These are phyloP conservation scores for Tetraselmis chui DNA, from an alignment of 139 green algal genomes.

Conservation along the genomic window DNA sequence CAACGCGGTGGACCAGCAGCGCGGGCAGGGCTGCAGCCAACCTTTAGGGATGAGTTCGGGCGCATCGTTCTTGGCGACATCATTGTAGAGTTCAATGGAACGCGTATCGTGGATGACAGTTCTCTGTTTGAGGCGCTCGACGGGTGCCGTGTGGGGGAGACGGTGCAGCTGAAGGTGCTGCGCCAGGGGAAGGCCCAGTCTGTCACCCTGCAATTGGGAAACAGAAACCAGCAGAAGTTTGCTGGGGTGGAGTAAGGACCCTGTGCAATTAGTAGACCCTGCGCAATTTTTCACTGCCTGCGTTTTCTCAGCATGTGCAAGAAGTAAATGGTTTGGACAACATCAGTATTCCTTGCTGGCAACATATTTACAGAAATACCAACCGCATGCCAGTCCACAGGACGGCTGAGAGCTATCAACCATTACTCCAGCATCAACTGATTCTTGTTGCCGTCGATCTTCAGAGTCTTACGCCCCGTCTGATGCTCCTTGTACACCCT, in stretches of 20 bases:
- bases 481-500: too few relatives aligned
- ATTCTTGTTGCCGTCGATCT: too few relatives aligned
- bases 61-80: slow-evolving; percentile 46
- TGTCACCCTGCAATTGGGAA: background rate
- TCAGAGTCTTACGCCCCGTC: too few relatives aligned
- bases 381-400: too few relatives aligned
- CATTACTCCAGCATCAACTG: too few relatives aligned
- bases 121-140: slow-evolving; percentile 58
- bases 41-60: slow-evolving; percentile 26
- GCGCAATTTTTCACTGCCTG: too few relatives aligned
- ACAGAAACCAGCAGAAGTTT: background rate
- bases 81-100: slow-evolving; percentile 44
- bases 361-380: too few relatives aligned
- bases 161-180: slow-evolving; percentile 15
- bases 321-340: too few relatives aligned
- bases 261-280: too few relatives aligned
- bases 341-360: too few relatives aligned
- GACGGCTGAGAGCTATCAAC: too few relatives aligned
- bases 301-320: too few relatives aligned
- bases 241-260: background rate
- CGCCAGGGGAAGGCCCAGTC: background rate
- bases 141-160: slow-evolving; percentile 41
- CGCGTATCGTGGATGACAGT: slow-evolving; percentile 34
- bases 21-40: slow-evolving; percentile 19
- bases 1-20: slow-evolving; percentile 6